These are phyloP conservation scores for Xylariaceae sp. DNA, from an alignment of 2,329 filamentous ascomycete genomes.

Conservation along the genomic window DNA sequence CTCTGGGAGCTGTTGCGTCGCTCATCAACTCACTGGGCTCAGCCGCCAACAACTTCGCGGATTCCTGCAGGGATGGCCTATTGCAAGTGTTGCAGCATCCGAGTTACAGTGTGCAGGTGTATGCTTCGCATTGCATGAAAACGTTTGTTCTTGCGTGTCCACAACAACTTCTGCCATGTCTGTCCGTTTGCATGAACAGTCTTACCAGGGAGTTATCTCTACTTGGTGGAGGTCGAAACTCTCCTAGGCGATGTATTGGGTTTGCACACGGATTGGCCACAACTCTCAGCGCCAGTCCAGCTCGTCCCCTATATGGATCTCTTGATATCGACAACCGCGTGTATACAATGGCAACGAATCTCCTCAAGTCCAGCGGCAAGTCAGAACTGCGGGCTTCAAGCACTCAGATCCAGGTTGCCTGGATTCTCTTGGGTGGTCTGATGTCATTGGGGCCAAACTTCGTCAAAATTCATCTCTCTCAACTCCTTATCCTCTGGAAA, in stretches of 20 bases:
- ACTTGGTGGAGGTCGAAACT: slow-evolving; percentile 69
- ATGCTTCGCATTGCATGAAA: slow-evolving; percentile 80
- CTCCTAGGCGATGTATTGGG: slow-evolving; percentile 78
- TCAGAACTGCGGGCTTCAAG: slow-evolving; percentile 87
- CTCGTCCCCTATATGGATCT: slow-evolving; percentile 87
- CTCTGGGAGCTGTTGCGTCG: slow-evolving; percentile 74
- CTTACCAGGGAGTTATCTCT: slow-evolving; percentile 80
- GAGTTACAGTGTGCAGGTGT: slow-evolving; percentile 92
- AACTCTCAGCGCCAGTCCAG: slow-evolving; percentile 81
- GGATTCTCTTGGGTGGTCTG: slow-evolving; percentile 92
- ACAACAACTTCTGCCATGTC: slow-evolving; percentile 82
- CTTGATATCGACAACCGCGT: slow-evolving; percentile 93
- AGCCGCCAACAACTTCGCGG: slow-evolving; percentile 73
- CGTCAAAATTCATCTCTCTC: slow-evolving; percentile 95
- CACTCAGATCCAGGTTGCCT: slow-evolving; percentile 95
- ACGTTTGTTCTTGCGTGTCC: slow-evolving; percentile 86
- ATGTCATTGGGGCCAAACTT: slow-evolving; percentile 98
- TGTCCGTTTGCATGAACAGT: slow-evolving; percentile 96
- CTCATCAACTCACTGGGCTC: slow-evolving; percentile 78
- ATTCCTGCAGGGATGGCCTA: slow-evolving; percentile 78
- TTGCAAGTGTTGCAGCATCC: slow-evolving; percentile 90
- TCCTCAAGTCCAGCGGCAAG: slow-evolving; percentile 88
- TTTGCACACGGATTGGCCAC: slow-evolving; percentile 90
- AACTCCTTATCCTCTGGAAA: slow-evolving; percentile 91
- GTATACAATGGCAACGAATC: slow-evolving; percentile 81